Base-by-base conservation (phyloP, 2,329 filamentous ascomycete genomes). In the Fusarium sp. region DNA sequence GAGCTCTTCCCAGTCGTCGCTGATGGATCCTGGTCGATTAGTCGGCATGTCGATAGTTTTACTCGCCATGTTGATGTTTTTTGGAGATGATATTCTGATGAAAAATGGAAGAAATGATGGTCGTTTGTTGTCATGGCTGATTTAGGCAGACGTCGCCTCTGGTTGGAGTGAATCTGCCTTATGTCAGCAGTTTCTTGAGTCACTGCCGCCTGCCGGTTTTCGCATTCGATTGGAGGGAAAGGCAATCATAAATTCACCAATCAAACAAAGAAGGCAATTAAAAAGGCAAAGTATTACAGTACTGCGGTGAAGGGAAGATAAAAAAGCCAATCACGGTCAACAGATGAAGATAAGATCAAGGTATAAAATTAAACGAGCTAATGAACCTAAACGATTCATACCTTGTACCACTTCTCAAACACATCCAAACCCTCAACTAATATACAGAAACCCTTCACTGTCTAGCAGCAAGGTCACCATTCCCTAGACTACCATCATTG, bases 1-100 rank as follows among this genome's bases (percentile, higher is more conserved):
- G 7, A 74, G 43, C 43, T 75, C 71, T 4, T 65, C 51, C 72
- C 72, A 74, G 55, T 74, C 72, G 23, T 74, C 72, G 23, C 61
- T 45, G 3, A 74, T 72, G 18, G 69, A 56, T 11, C 46, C 49
- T n/a, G 21, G 41, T 8, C 25, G 43, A 4, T 37, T 14, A 1
- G 49, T 45, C 1, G 66, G 20, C 70, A 74, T 73, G 34, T n/a
- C 5, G 18, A 0, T 37, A 37, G 5, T n/a, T 37, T 1, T 12
- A n/a, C 18, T 37, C 10, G 5, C 3, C 34, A 37, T 47, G 32
- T 18, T 47, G 25, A 25, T 0, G 5, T 12, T 23, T 4, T 6
- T 25, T 2, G 11, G 3, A 21, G 12, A 21, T 7, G 14, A 9
- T 5, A 18, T 12, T 9, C 10, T 2, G 54, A 18, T 37, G 4